phyloP scores from a whole-genome alignment of 176 grass and related monocot genomes.

The Hordeum vulgare region MorexV3_pseudomolecules_assembly NC_058521.1:44702288-44702787 shows the following conservation, averaged over 20 bases:
- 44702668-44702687: background rate
- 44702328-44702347: conserved; percentile 67
- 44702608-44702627: background rate
- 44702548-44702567: background rate
- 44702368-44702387: conserved; percentile 53
- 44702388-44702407: conserved; percentile 74
- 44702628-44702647: background rate
- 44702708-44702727: background rate
- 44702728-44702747: background rate
- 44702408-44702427: conserved; percentile 34
- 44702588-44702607: background rate
- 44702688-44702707: background rate
- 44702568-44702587: background rate
- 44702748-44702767: background rate
- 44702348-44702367: conserved; percentile 33
- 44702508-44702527: background rate
- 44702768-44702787: background rate
- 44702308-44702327: conserved; percentile 69
- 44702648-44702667: background rate
- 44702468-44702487: background rate
- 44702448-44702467: background rate
- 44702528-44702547: background rate
- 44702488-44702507: background rate
- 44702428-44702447: background rate
- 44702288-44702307: conserved; percentile 52